Percentiles rank a stretch among this genome's conserved stretches.
Conservation (phyloP, 2,329 filamentous ascomycete genomes). For the Alternaria sp. region DNA sequence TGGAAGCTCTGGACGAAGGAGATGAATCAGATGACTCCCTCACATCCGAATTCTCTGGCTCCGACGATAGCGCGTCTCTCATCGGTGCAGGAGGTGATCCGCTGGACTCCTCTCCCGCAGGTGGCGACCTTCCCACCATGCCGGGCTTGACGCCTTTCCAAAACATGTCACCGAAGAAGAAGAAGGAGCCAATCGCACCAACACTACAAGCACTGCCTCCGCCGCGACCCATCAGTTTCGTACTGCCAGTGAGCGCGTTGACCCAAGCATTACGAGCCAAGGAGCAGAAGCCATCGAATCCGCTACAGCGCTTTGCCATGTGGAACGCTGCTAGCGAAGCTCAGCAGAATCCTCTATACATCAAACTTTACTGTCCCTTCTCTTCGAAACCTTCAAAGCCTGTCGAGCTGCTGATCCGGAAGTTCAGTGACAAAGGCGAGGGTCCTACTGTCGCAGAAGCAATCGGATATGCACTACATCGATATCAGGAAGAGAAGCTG, state of each 20-base stretch:
- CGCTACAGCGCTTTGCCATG: constrained; percentile 77
- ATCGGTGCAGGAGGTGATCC: constrained; percentile 69
- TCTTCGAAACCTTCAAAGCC: constrained; percentile 69
- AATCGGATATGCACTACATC: constrained; percentile 80
- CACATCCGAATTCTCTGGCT: constrained; percentile 50
- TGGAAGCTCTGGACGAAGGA: constrained; percentile 51
- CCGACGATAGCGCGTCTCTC: constrained; percentile 70
- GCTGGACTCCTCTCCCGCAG: constrained; percentile 59
- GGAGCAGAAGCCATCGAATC: constrained; percentile 70
- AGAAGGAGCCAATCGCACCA: constrained; percentile 55
- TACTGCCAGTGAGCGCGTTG: constrained; percentile 72
- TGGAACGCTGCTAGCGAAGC: constrained; percentile 79
- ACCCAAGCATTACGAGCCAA: constrained; percentile 76
- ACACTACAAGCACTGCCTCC: constrained; percentile 72
- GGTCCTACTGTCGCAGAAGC: constrained; percentile 77
- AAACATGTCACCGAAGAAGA: constrained; percentile 66
- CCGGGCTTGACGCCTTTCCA: constrained; percentile 51
- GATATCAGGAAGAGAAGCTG: constrained; percentile 77
- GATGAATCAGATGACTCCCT: constrained; percentile 49
- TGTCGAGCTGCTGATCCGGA: constrained; percentile 74
- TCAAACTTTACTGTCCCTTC: constrained; percentile 79
- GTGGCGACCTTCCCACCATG: constrained; percentile 51
- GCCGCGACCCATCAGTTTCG: constrained; percentile 72
- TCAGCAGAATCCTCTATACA: constrained; percentile 67
- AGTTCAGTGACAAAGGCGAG: constrained; percentile 72